A percentile compares a stretch with the other conserved stretches of the same genome.
These are phyloP conservation scores for Ceriops decandra DNA, from an alignment of 345 rosid genomes.

Conservation along the genomic window DNA sequence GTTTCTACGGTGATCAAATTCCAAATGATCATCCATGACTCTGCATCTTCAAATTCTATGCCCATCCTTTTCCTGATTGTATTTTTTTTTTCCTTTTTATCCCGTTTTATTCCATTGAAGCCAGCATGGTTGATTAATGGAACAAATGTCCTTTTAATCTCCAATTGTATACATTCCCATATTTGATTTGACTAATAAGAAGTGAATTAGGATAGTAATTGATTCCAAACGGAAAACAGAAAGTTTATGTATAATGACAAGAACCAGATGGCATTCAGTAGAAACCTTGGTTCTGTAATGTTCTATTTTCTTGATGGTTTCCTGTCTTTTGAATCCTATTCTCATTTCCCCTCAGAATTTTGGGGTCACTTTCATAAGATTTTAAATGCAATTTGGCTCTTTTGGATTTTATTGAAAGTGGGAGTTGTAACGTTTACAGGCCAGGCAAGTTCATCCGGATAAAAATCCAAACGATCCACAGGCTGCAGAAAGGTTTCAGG, in stretches of 20 bases:
- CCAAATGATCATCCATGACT: neutral
- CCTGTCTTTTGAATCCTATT: too few species aligned
- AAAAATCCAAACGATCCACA: constrained; percentile 69
- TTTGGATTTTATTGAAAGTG: neutral
- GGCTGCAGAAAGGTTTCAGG: constrained; percentile 77
- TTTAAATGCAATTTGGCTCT: neutral
- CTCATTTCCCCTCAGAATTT: neutral
- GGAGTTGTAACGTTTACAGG: constrained; percentile 32
- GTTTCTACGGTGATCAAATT: neutral
- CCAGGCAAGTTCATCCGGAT: constrained; percentile 79
- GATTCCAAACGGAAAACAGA: neutral
- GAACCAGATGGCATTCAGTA: neutral
- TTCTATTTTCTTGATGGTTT: too few species aligned
- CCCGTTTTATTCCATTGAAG: neutral
- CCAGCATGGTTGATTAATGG: too few species aligned
- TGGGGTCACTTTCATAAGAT: neutral
- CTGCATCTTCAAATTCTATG: neutral
- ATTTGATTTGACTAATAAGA: too few species aligned
- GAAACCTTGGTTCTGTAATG: too few species aligned
- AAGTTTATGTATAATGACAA: neutral
- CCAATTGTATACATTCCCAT: too few species aligned
- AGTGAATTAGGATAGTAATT: neutral
- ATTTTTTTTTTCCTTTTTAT: neutral
- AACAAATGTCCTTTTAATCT: too few species aligned
- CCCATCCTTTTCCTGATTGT: neutral